A percentile compares a stretch with the other conserved stretches of the same genome.
phyloP scores from a whole-genome alignment of 2,329 filamentous ascomycete genomes.

The Exophiala lecanii-corni region DNA sequence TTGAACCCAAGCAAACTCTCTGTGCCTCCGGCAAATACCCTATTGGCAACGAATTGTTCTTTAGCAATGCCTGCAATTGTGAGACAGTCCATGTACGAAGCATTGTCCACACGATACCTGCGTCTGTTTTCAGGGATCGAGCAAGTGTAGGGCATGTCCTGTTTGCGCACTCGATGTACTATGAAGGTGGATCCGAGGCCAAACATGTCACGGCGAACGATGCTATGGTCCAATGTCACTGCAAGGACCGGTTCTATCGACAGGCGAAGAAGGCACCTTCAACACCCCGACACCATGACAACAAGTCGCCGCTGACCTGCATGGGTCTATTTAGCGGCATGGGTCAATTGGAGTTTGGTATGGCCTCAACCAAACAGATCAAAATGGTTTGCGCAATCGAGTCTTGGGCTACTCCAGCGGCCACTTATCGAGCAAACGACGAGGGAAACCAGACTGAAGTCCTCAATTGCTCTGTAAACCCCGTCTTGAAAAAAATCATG shows the following conservation, averaged over 20 bases:
- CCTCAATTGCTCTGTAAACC: constrained; percentile 70
- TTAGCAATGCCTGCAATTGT: constrained; percentile 74
- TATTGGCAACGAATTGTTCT: constrained; percentile 67
- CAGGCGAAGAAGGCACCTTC: background rate
- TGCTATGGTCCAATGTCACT: constrained; percentile 24
- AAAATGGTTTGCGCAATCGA: constrained; percentile 67
- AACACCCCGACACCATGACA: constrained; percentile 33
- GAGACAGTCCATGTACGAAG: constrained; percentile 50
- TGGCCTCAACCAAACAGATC: constrained; percentile 56
- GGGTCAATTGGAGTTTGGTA: constrained; percentile 69
- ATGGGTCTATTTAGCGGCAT: constrained; percentile 74
- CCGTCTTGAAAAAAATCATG: constrained; percentile 56
- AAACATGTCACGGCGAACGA: constrained; percentile 46
- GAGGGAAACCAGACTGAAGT: constrained; percentile 35
- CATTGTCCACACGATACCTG: constrained; percentile 52
- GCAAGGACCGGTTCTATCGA: background rate
- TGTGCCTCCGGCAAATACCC: constrained; percentile 63
- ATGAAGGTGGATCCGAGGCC: constrained; percentile 58
- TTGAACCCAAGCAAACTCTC: constrained; percentile 65
- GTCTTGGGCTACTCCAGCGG: constrained; percentile 57
- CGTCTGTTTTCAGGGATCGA: constrained; percentile 53
- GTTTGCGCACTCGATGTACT: constrained; percentile 68
- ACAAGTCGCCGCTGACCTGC: constrained; percentile 47
- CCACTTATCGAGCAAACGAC: constrained; percentile 69
- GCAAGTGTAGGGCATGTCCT: constrained; percentile 47